These are phyloP conservation scores for Alternaria sp. DNA, from an alignment of 2,329 filamentous ascomycete genomes.

Conservation along the genomic window DNA sequence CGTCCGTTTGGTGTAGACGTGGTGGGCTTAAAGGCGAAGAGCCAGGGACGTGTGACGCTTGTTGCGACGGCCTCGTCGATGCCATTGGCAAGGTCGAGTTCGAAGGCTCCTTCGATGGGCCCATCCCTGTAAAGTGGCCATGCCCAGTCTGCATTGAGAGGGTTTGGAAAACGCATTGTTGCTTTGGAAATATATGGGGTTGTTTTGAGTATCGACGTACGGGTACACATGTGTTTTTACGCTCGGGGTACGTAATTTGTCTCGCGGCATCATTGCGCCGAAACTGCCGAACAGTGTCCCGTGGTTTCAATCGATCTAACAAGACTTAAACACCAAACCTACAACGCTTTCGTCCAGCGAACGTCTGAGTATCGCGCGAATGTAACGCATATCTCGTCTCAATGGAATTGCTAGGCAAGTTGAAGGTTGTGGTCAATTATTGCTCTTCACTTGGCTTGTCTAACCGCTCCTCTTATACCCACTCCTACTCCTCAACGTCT, in stretches of 20 bases:
- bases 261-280: conserved; percentile 3
- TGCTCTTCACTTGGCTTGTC: too few relatives aligned
- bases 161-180: neutral
- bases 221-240: neutral
- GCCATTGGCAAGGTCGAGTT: neutral
- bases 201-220: neutral
- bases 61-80: conserved; percentile 19
- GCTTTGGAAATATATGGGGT: neutral
- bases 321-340: too few relatives aligned
- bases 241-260: neutral
- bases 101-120: conserved; percentile 18
- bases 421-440: too few relatives aligned
- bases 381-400: too few relatives aligned
- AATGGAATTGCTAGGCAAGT: too few relatives aligned
- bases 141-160: conserved; percentile 6
- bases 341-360: too few relatives aligned
- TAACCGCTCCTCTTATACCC: conserved; percentile 5
- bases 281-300: neutral
- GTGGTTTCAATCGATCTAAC: too few relatives aligned
- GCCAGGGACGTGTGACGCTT: conserved; percentile 19
- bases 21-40: conserved; percentile 20
- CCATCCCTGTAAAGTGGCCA: conserved; percentile 13
- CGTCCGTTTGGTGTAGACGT: neutral
- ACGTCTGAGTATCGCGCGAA: too few relatives aligned
- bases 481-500: conserved; percentile 18